phyloP scores from a whole-genome alignment of 1,284 basidiomycete genomes.

The Cutaneotrichosporon cavernicola region DNA sequence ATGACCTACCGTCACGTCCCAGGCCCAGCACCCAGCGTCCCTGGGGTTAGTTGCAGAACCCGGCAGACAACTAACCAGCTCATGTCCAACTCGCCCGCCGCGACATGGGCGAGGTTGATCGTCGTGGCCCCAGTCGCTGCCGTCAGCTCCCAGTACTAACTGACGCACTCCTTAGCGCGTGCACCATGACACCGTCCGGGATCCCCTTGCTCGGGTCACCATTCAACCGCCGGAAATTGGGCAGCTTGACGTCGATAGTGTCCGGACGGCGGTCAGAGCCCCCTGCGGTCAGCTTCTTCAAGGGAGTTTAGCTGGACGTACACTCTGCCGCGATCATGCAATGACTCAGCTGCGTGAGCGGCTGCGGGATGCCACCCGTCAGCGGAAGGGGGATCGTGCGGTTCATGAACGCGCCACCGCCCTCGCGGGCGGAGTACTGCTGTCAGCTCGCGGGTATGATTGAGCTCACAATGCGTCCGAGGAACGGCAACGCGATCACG shows the following conservation, averaged over 20 bases:
- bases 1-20: conserved; percentile 65
- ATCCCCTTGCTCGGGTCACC: conserved; percentile 70
- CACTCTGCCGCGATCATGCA: conserved; percentile 83
- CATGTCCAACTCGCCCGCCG: conserved; percentile 77
- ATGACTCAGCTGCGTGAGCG: conserved; percentile 69
- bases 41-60: conserved; percentile 38
- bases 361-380: conserved; percentile 70
- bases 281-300: conserved; percentile 55
- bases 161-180: conserved; percentile 65
- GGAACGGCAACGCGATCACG: conserved; percentile 85
- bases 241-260: conserved; percentile 65
- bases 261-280: conserved; percentile 72
- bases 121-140: conserved; percentile 70
- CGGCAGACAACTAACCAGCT: conserved; percentile 57
- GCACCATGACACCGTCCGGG: conserved; percentile 77
- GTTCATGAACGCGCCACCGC: conserved; percentile 75
- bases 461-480: conserved; percentile 66
- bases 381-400: conserved; percentile 63
- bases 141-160: not conserved
- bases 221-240: conserved; percentile 70
- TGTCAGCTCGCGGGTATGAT: conserved; percentile 1
- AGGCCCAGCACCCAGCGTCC: conserved; percentile 59
- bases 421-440: conserved; percentile 74
- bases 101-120: conserved; percentile 75
- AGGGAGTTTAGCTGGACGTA: conserved; percentile 20